Base-by-base conservation (phyloP, 345 rosid species). In the Syzygium aromaticum region DNA sequence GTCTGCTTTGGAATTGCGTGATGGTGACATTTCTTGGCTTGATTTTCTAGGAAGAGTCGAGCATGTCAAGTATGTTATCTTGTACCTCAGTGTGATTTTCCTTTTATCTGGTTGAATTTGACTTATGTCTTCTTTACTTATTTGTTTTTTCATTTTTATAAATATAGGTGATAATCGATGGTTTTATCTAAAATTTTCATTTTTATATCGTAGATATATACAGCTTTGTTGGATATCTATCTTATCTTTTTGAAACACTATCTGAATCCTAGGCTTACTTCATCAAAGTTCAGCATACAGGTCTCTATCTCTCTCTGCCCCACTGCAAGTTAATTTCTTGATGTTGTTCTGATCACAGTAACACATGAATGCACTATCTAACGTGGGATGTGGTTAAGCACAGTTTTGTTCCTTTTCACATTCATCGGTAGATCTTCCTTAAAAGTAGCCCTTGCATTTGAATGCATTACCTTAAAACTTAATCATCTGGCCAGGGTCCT, bases 1-100 rank as follows among this genome's bases (percentile, higher is more conserved):
- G 77, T 85, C 86, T 86, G 91, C 92, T 87, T 88, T 90, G 91
- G 93, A 93, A 64, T 90, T 98, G 92, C 98, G 98, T 17, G 92
- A 91, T 86, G 92, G 91, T 89, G 99, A 98, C 88, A 88, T 98
- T 90, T 94, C 96, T 67, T 96, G 99, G 99, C 93, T 87, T 86
- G 89, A 95, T 56, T 94, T 98, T 91, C 89, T 93, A 86, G 94
- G 91, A 86, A 93, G 83, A 86, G 98, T 93, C 40, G 89, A 91
- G 86, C 88, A 87, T 57, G 53, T 90, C 84, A 96, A 92, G 99
- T 98, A 92, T 86, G 87, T 54, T 84, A 40, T 84, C 54, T 30
- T 33, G 84, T 85, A 25, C 25, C 80, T 73, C 80, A 21, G 56
- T 27, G 77, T 51, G n/a, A n/a, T 54, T 77, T 73, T 64, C 67